phyloP scores from a whole-genome alignment of 2,329 filamentous ascomycete genomes.

The Fusarium luffae region DNA sequence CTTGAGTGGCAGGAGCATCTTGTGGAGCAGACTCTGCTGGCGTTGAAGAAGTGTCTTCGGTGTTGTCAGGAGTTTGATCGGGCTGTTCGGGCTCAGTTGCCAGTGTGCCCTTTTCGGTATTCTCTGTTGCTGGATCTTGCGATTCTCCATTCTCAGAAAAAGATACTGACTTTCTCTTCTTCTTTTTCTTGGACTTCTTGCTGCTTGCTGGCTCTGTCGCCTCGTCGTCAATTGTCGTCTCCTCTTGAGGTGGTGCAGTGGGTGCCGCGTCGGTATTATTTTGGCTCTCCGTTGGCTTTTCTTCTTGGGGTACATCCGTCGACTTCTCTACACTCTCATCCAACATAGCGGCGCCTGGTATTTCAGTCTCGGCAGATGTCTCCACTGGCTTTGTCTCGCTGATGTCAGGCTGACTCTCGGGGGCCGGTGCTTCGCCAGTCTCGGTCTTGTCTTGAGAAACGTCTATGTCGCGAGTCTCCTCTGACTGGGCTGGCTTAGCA shows the following conservation, averaged over 20 bases:
- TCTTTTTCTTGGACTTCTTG: conserved; percentile 48
- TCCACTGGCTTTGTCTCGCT: neutral
- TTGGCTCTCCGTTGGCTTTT: neutral
- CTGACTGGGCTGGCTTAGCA: neutral
- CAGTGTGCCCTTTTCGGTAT: conserved; percentile 3
- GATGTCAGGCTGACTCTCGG: neutral
- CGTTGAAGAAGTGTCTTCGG: neutral
- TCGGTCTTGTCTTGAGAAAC: neutral
- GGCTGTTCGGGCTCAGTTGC: conserved; percentile 25
- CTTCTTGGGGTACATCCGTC: neutral
- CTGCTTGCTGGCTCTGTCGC: conserved; percentile 14
- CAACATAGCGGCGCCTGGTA: neutral
- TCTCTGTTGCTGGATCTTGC: conserved; percentile 19
- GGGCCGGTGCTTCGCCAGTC: neutral
- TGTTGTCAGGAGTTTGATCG: neutral
- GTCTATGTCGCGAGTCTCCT: neutral
- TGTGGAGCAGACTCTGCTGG: neutral
- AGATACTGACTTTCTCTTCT: conserved; percentile 46
- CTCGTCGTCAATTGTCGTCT: conserved; percentile 31
- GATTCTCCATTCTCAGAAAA: conserved; percentile 24
- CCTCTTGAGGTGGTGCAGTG: conserved; percentile 7
- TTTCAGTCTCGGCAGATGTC: neutral
- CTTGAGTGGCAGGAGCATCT: neutral
- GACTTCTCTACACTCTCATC: conserved; percentile 1
- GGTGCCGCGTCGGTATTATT: neutral